Evolutionary conservation across 306 rosid species (phyloP), one percentile per base, ranked within the genome.

Genomic region (Medicago arabica): DNA sequence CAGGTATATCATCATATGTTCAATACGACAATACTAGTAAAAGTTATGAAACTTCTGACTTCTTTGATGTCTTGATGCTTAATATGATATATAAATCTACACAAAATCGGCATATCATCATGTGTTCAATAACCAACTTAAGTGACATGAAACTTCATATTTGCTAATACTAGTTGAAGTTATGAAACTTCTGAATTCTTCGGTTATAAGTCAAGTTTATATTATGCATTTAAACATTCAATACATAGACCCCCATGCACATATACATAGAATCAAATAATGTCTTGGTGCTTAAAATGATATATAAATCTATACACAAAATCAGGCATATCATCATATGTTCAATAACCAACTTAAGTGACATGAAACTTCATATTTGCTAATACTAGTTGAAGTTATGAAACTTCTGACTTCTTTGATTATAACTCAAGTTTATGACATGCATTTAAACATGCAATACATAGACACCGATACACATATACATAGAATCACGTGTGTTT

Each of bases 361-460:
- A 5, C 16, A 14, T 15, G 16, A 49, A 49, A 49, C 21, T 25
- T 18, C 69, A 23, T 25, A 60, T 16, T 49, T 66, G 40, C 57
- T 36, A 69, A 74, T 74, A 38, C n/a, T 36, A 11, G 64, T 68
- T 65, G 7, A 67, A 68, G 36, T 28, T 51, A 44, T 53, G 50
- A 59, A 53, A 64, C 15, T 63, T 68, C 12, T 40, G 17, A 55
- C 63, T 39, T 59, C 34, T 57, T 55, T 31, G 67, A 16, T 65
- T 77, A 55, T 57, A 72, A 57, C 62, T 59, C 15, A 12, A 62
- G 66, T 34, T 31, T 13, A 49, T 39, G 25, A 41, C 57, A 51
- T n/a, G 62, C 58, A 77, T 72, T 40, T 15, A 66, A 76, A 44
- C 64, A 82, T n/a, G 66, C 58, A 43, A 72, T 28, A 71, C 46